Base-by-base conservation (phyloP, 371 early-diverging fungal genomes). In the Mortierella polycephala region DNA sequence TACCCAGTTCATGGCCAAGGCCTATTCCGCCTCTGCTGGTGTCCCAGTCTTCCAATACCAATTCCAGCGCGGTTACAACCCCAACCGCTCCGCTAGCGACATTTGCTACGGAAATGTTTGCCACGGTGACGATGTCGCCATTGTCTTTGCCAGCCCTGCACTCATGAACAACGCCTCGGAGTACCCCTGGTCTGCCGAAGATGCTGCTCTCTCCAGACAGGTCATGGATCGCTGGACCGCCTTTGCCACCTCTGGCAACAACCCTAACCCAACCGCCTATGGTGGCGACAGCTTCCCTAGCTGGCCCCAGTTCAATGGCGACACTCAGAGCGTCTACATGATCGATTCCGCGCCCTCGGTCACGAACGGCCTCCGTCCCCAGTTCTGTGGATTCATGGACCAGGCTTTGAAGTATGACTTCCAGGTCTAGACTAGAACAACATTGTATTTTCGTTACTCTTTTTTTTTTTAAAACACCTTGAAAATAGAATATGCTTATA, bases 61-160 rank as follows among this genome's bases (percentile, higher is more conserved):
- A 50, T 79, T 79, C 70, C 73, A 73, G 56, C 60, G 53, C 23
- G 80, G 67, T 12, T 79, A 79, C 54, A 69, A 66, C 60, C 73
- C 73, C 57, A 69, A 57, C 57, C 80, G 80, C 14, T 64, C 80
- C 40, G 18, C 62, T 4, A 23, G 14, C 13, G 80, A 79, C 40
- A 49, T 73, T 23, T 79, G 80, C 57, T 45, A 50, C 13, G 57
- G 16, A 51, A 50, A 79, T 37, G 80, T 79, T 53, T 79, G 80
- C 80, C 80, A 79, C 63, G 80, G 73, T 57, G 80, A 79, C 21
- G 73, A 73, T 69, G 73, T 79, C 39, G 80, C 80, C 12, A 16
- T 79, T 21, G 73, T 79, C 63, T 79, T 79, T 69, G 80, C 73
- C 60, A 79, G 80, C 70, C 80, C 80, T 42, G 46, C 70, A n/a